These are phyloP conservation scores for Kluyveromyces nonfermentans DNA, from an alignment of 805 yeast genomes.

Conservation along the genomic window DNA sequence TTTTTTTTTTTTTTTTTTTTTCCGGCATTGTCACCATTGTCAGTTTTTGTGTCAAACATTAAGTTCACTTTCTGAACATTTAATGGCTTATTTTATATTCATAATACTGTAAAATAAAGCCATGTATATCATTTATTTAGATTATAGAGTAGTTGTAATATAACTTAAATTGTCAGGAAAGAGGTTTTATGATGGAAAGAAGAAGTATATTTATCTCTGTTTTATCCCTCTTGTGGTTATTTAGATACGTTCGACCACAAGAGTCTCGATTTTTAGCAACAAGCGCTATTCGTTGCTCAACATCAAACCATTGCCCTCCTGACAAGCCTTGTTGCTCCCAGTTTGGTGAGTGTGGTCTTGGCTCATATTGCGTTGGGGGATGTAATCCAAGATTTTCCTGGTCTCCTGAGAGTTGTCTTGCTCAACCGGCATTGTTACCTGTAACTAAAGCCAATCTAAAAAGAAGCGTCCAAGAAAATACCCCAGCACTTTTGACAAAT, in stretches of 20 bases:
- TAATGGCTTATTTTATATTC: neutral
- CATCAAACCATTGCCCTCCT: conserved; percentile 49
- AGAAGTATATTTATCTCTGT: neutral
- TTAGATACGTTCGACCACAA: neutral
- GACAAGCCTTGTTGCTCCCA: conserved; percentile 81
- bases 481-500: conserved; percentile 9
- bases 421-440: conserved; percentile 60
- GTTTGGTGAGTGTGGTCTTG: conserved; percentile 75
- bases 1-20: no score
- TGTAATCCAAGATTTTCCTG: conserved; percentile 74
- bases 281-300: conserved; percentile 17
- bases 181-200: neutral
- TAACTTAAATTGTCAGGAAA: neutral
- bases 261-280: neutral
- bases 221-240: neutral
- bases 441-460: conserved; percentile 19
- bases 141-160: no score
- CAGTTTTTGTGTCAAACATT: neutral
- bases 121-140: no score
- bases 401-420: conserved; percentile 63
- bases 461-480: conserved; percentile 7
- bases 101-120: no score
- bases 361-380: conserved; percentile 70
- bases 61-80: neutral
- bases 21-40: neutral